A percentile compares a stretch with the other conserved stretches of the same genome.
phyloP scores from a whole-genome alignment of 345 rosid genomes.

The Punica granatum region DNA sequence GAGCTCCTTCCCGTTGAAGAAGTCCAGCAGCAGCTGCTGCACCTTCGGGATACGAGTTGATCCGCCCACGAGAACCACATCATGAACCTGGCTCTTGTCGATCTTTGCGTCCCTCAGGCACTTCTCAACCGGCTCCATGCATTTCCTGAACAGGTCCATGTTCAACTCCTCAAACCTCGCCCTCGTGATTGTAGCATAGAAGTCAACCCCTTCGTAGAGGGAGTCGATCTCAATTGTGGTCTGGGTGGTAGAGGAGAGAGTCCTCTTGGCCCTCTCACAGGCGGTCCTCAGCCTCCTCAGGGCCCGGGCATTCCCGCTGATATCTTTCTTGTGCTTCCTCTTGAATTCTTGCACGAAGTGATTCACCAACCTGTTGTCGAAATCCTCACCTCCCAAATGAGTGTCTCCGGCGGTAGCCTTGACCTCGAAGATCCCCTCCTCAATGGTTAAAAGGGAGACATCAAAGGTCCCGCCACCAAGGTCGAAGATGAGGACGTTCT shows the following conservation, averaged over 20 bases:
- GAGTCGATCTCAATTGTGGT: slow-evolving; percentile 19
- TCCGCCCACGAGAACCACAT: slow-evolving; percentile 23
- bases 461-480: slow-evolving; percentile 15
- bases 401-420: slow-evolving; percentile 12
- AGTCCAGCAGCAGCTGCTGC: slow-evolving; percentile 22
- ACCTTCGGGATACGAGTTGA: slow-evolving; percentile 23
- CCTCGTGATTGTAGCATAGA: slow-evolving; percentile 17
- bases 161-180: slow-evolving; percentile 26
- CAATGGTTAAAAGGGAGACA: slow-evolving; percentile 7
- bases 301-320: background rate
- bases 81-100: slow-evolving; percentile 11
- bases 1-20: slow-evolving; percentile 16
- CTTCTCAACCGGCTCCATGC: slow-evolving; percentile 27
- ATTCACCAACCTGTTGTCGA: slow-evolving; percentile 3
- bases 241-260: background rate
- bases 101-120: slow-evolving; percentile 16
- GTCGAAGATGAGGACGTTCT: slow-evolving; percentile 7
- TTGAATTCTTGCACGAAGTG: background rate
- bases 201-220: slow-evolving; percentile 19
- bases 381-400: slow-evolving; percentile 12
- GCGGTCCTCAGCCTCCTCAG: background rate
- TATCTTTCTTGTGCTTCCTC: slow-evolving; percentile 6
- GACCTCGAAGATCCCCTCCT: slow-evolving; percentile 13
- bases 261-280: slow-evolving; percentile 5
- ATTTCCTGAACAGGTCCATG: slow-evolving; percentile 25